Percentiles rank a stretch among this genome's conserved stretches.
These are phyloP conservation scores for Trichoderma polysporum DNA, from an alignment of 2,329 filamentous ascomycete species.

Conservation along the genomic window DNA sequence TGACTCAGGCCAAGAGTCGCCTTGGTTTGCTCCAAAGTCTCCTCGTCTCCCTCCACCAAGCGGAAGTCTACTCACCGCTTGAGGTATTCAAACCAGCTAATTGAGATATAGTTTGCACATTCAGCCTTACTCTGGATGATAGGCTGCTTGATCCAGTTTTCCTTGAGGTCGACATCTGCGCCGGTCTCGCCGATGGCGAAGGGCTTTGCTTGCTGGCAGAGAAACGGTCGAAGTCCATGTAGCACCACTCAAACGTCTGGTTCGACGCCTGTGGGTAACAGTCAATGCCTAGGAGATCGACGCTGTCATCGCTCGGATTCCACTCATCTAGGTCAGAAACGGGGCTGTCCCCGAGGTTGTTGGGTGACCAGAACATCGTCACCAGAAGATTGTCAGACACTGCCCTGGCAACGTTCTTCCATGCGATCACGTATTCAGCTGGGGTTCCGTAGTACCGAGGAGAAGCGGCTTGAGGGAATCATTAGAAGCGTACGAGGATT, in stretches of 20 bases:
- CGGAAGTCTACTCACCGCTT: background rate
- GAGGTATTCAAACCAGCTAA: background rate
- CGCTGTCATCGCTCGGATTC: background rate
- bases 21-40: background rate
- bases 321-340: background rate
- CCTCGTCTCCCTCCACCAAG: background rate
- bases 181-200: background rate
- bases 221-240: background rate
- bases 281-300: background rate
- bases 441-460: background rate
- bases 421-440: background rate
- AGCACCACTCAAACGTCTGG: background rate
- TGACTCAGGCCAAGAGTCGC: too few relatives aligned
- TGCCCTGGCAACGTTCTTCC: background rate
- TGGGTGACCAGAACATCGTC: background rate
- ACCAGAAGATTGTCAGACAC: background rate
- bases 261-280: background rate
- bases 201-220: background rate
- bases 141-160: background rate
- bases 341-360: background rate
- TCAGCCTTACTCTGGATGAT: background rate
- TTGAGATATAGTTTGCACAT: background rate
- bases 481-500: too few relatives aligned
- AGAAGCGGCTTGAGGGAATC: too few relatives aligned
- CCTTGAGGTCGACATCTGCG: background rate